Base-by-base conservation (phyloP, 169 alveolate genomes). In the Pseudocohnilembus persalinus region DNA sequence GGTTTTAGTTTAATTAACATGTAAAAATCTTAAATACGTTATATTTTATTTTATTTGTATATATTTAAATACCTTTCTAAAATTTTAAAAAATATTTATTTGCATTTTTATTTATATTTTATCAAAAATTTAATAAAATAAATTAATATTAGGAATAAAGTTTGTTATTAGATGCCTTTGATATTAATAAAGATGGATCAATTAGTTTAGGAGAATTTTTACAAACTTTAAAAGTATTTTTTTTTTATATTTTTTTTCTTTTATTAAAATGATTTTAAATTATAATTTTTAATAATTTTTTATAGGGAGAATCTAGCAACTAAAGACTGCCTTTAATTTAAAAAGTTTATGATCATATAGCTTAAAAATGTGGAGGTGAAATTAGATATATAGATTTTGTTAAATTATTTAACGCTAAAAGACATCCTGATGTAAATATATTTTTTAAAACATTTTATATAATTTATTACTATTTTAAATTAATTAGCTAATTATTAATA, bases 391-490 rank as follows among this genome's bases (percentile, higher is more conserved):
- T 68, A 49, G 68, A 49, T 29, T 32, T 85, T 72, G 89, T 80
- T 35, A 73, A 64, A 76, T 74, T 76, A 6, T 77, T 78, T 24
- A 78, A 85, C 16, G 89, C 77, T 0, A 74, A 85, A 25, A 72
- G 78, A 35, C 34, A 85, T 74, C 85, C 89, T 29, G 89, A 85
- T 34, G 89, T 85, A 77, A 20, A n/a, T n/a, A n/a, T n/a, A n/a
- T 32, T 34, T 6, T 6, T 29, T 73, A 15, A 73, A 29, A n/a
- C 25, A 15, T 73, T 4, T 20, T 49, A 11, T 11, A 49, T 20
- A 49, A 11, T 49, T 49, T 49, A 49, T 20, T 49, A 11, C 20
- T 20, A 49, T 4, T 49, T 49, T 49, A 49, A 11, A n/a, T n/a
- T n/a, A n/a, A n/a, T n/a, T n/a, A n/a, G n/a, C n/a, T n/a, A n/a